phyloP scores from a whole-genome alignment of 2,329 filamentous ascomycete genomes.

The Oidium heveae region DNA sequence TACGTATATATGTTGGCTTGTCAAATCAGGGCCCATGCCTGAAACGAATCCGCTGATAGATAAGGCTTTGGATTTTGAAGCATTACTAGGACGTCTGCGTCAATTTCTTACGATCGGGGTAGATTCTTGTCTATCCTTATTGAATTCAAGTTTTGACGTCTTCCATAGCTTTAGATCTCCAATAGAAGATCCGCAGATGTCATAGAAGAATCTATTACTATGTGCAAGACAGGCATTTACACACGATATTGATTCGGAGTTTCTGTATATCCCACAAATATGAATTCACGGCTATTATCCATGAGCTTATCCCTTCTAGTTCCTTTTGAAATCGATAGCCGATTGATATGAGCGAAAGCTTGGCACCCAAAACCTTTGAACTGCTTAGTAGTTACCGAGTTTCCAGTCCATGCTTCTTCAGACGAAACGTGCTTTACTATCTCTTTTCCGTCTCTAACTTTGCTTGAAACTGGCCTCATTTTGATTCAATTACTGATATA shows the following conservation, averaged over 20 bases:
- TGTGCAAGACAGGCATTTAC: not conserved
- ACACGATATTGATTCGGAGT: not conserved
- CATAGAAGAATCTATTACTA: not conserved
- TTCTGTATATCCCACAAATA: not conserved
- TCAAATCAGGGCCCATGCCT: too few relatives aligned
- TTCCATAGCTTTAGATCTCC: not conserved
- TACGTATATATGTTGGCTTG: too few relatives aligned
- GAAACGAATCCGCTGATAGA: too few relatives aligned
- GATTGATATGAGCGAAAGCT: not conserved
- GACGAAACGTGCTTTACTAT: not conserved
- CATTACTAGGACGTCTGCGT: too few relatives aligned
- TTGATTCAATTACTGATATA: not conserved
- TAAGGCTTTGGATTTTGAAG: too few relatives aligned
- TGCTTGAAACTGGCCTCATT: not conserved
- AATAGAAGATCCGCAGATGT: not conserved
- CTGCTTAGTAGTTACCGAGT: not conserved
- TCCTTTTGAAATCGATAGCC: not conserved
- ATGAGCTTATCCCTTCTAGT: not conserved
- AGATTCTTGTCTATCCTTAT: too few relatives aligned
- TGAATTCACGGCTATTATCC: not conserved
- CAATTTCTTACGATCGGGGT: too few relatives aligned
- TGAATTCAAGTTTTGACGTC: too few relatives aligned
- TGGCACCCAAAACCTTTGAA: not conserved
- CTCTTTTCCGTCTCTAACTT: too few relatives aligned
- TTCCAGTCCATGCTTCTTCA: not conserved